phyloP scores from a whole-genome alignment of 257 asterid genomes.

The Scutellaria minor region DNA sequence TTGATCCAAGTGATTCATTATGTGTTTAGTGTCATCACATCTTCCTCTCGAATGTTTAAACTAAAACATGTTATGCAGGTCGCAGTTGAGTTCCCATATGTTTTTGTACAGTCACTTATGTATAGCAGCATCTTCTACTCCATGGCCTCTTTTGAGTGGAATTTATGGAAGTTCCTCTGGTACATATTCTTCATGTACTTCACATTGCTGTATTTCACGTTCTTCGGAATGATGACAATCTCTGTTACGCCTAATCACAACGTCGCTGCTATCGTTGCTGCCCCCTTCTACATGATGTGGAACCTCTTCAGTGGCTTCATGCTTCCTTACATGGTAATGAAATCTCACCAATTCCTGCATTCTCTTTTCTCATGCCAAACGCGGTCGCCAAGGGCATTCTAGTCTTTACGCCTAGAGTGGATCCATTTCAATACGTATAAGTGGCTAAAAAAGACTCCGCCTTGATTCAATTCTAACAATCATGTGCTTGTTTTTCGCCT shows the following conservation, averaged over 20 bases:
- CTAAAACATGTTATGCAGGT: constrained; percentile 52
- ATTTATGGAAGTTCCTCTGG: constrained; percentile 70
- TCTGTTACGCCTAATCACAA: constrained; percentile 78
- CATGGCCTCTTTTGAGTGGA: constrained; percentile 88
- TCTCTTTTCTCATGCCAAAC: background rate
- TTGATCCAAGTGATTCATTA: background rate
- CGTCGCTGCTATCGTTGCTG: constrained; percentile 72
- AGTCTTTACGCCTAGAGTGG: background rate
- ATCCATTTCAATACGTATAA: background rate
- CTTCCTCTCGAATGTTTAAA: background rate
- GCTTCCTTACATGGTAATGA: constrained; percentile 61
- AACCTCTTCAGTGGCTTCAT: constrained; percentile 87
- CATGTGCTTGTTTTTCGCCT: background rate
- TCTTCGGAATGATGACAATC: constrained; percentile 88
- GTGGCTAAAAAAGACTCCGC: too few relatives aligned
- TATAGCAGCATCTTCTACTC: constrained; percentile 76
- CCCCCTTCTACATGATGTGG: constrained; percentile 87
- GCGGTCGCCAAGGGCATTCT: background rate
- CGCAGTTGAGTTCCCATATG: constrained; percentile 77
- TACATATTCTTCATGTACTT: constrained; percentile 75
- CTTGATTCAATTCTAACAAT: background rate
- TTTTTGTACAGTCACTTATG: constrained; percentile 64
- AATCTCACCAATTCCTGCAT: background rate
- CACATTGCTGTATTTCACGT: constrained; percentile 81
- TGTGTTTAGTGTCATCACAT: background rate